phyloP scores from a whole-genome alignment of 306 rosid genomes.

The Vicia sativa region DNA sequence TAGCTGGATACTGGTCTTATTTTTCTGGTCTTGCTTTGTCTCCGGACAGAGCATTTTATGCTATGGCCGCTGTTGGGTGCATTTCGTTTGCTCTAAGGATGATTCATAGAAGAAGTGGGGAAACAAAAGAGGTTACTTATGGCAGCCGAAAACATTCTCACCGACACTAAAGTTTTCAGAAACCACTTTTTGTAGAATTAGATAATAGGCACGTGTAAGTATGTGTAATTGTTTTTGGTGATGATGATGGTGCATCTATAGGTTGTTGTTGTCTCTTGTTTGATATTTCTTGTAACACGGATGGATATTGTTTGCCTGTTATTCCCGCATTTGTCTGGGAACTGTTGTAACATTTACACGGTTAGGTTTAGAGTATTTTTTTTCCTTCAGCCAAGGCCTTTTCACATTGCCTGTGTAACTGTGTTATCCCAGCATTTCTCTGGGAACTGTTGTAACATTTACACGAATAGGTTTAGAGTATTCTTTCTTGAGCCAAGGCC shows the following conservation, averaged over 20 bases:
- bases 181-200: constrained; percentile 20
- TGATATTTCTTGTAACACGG: constrained; percentile 28
- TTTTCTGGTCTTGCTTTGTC: constrained; percentile 75
- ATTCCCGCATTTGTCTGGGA: constrained; percentile 19
- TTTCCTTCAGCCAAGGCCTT: too few species aligned
- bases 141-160: constrained; percentile 78
- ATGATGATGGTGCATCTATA: constrained; percentile 30
- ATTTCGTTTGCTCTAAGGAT: constrained; percentile 59
- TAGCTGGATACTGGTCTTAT: constrained; percentile 78
- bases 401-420: too few species aligned
- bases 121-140: constrained; percentile 55
- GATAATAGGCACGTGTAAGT: constrained; percentile 29
- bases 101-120: constrained; percentile 52
- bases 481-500: constrained; percentile 29
- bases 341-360: constrained; percentile 39
- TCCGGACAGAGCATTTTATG: constrained; percentile 69
- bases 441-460: constrained; percentile 38
- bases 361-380: constrained; percentile 28
- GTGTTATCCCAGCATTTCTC: constrained; percentile 27
- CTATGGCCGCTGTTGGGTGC: constrained; percentile 72
- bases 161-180: constrained; percentile 54
- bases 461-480: constrained; percentile 25
- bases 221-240: constrained; percentile 12
- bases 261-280: constrained; percentile 35
- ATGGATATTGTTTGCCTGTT: constrained; percentile 8